These are phyloP conservation scores for Penicillium macrosclerotiorum DNA, from an alignment of 495 filamentous ascomycete genomes.

Conservation along the genomic window DNA sequence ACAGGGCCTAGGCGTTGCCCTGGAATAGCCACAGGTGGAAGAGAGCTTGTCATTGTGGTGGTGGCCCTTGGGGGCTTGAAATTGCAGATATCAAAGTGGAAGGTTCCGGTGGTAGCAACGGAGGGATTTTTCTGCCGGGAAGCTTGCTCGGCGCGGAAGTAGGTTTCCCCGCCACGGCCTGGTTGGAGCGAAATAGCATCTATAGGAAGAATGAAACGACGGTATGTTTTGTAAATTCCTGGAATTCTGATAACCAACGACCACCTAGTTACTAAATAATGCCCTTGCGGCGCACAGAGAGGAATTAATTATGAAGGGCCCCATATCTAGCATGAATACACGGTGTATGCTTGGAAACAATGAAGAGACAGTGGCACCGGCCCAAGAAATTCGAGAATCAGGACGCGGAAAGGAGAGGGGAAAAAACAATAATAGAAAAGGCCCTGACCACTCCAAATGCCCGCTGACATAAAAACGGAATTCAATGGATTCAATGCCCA, in stretches of 20 bases:
- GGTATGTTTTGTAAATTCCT: too few species aligned
- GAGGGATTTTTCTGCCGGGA: conserved; percentile 14
- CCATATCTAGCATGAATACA: conserved; percentile 36
- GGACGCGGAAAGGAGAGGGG: conserved; percentile 16
- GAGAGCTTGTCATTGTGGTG: conserved; percentile 29
- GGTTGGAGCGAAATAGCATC: too few species aligned
- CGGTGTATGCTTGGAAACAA: conserved; percentile 33
- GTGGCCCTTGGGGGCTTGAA: conserved; percentile 6
- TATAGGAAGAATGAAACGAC: neutral
- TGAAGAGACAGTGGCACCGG: conserved; percentile 18
- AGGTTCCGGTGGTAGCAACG: neutral
- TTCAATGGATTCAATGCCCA: conserved; percentile 34
- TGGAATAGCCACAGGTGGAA: conserved; percentile 50
- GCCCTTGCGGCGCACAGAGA: neutral
- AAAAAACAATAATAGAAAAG: conserved; percentile 11
- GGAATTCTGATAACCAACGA: too few species aligned
- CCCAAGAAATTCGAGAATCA: conserved; percentile 18
- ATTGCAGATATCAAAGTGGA: conserved; percentile 1
- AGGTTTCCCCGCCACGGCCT: conserved; percentile 17
- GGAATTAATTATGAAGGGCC: conserved; percentile 26
- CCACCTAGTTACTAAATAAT: too few species aligned
- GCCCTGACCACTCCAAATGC: conserved; percentile 37
- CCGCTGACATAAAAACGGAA: conserved; percentile 32
- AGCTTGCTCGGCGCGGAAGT: conserved; percentile 15
- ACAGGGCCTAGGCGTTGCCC: conserved; percentile 75